These are phyloP conservation scores for Artomyces pyxidatus DNA, from an alignment of 768 basidiomycete species.

Conservation along the genomic window DNA sequence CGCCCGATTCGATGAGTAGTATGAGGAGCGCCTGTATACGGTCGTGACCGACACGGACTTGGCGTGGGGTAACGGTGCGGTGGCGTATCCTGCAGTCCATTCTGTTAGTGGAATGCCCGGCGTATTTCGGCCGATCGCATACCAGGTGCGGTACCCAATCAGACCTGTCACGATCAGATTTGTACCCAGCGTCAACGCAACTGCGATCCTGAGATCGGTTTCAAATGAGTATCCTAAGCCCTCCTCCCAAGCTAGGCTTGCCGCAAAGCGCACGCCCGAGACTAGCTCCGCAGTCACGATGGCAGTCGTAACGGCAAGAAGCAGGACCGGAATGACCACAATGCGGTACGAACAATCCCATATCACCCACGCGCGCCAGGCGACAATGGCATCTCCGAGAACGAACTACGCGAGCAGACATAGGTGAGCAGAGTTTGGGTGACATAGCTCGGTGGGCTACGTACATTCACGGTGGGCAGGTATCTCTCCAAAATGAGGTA, in stretches of 20 bases:
- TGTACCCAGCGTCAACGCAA: not conserved
- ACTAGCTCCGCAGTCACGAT: not conserved
- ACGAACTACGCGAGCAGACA: not conserved
- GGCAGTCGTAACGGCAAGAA: not conserved
- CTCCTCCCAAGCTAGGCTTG: no score
- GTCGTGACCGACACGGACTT: not conserved
- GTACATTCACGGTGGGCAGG: not conserved
- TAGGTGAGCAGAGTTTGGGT: not conserved
- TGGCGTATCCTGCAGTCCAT: not conserved
- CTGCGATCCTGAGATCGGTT: no score
- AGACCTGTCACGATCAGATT: not conserved
- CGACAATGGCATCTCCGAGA: not conserved
- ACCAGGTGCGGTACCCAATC: not conserved
- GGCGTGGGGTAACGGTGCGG: not conserved
- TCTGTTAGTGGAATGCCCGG: not conserved
- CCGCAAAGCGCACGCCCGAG: not conserved
- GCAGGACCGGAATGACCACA: not conserved
- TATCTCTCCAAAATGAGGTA: not conserved
- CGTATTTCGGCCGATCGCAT: not conserved
- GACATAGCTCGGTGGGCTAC: not conserved
- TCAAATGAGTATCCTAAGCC: no score
- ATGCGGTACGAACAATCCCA: not conserved
- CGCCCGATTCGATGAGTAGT: not conserved
- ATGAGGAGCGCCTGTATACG: not conserved
- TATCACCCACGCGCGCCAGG: not conserved